Percentiles rank a stretch among this genome's conserved stretches.
phyloP scores from a whole-genome alignment of 2,329 filamentous ascomycete genomes.

The Fusarium ramigenum region DNA sequence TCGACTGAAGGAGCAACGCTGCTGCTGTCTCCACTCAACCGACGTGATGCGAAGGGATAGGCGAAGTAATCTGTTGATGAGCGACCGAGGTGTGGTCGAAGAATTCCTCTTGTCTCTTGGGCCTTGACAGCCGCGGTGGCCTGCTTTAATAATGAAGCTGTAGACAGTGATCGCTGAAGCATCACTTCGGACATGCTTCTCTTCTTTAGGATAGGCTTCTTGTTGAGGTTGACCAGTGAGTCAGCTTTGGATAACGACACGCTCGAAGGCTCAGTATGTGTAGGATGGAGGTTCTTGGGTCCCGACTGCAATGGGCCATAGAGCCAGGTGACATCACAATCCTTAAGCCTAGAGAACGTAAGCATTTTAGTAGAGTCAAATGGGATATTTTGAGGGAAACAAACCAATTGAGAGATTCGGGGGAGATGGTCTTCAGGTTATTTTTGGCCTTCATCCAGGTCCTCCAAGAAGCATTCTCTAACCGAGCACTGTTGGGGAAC shows the following conservation, averaged over 20 bases:
- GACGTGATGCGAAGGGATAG: conserved; percentile 69
- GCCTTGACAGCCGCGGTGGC: conserved; percentile 87
- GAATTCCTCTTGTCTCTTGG: conserved; percentile 69
- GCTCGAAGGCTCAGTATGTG: conserved; percentile 54
- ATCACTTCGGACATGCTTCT: conserved; percentile 96
- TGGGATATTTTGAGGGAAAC: neutral
- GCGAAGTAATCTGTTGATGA: conserved; percentile 75
- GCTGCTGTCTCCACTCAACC: conserved; percentile 70
- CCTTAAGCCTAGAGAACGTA: conserved; percentile 78
- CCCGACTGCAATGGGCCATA: conserved; percentile 91
- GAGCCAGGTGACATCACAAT: conserved; percentile 96
- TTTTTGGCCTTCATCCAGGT: conserved; percentile 96
- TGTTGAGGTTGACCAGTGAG: conserved; percentile 72
- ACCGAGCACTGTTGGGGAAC: conserved; percentile 80
- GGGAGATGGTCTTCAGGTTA: conserved; percentile 84
- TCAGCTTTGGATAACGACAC: conserved; percentile 60
- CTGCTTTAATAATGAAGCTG: conserved; percentile 89
- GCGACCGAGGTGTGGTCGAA: conserved; percentile 67
- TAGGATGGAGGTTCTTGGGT: conserved; percentile 61
- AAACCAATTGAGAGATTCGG: conserved; percentile 93
- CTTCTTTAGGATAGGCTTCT: conserved; percentile 96
- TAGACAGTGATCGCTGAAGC: conserved; percentile 87
- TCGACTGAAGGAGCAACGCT: conserved; percentile 70
- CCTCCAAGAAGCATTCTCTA: conserved; percentile 97
- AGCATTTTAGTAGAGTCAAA: conserved; percentile 33